Base-by-base conservation (phyloP, 2,329 filamentous ascomycete species). In the Fusarium hainanense region DNA sequence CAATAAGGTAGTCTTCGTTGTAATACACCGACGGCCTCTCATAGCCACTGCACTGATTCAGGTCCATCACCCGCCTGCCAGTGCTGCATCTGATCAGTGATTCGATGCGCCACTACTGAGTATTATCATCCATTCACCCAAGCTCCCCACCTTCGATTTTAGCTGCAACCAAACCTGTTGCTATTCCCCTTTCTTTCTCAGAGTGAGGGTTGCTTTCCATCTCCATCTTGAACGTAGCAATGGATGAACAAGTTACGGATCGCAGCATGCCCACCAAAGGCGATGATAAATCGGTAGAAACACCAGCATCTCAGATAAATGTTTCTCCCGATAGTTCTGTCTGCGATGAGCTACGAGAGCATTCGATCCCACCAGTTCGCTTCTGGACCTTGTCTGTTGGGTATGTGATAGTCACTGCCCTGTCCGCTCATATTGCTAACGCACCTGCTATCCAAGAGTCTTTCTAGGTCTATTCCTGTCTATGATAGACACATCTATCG, bases 401-500 rank as follows among this genome's bases (percentile, higher is more conserved):
- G 79, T 81, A 72, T 23, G 67, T 55, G 28, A 41, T 16, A 23
- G 7, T 11, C 23, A 25, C 21, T 54, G 7, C 16, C 21, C 12
- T 13, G 11, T 27, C 5, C 13, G 18, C n/a, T 2, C 27, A 28
- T n/a, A 43, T 20, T 46, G n/a, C 46, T 65, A 13, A 52, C 41
- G 14, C 23, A 30, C 34, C 34, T 46, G 16, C 12, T 7, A 47
- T 28, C n/a, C 20, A 58, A 88, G 85, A 18, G 77, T 87, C 16
- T 83, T 80, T 21, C 76, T 85, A 8, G 87, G 87, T 5, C 80
- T 89, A 1, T 87, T 88, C 55, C 81, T 90, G 49, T 85, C 88
- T 28, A 83, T 88, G 70, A 75, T 89, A n/a, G 87, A 89, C 74
- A 84, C 85, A 3, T 87, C 87, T 6, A 89, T 90, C 40, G 85